These are phyloP conservation scores for Myriosclerotinia scirpicola DNA, from an alignment of 2,329 filamentous ascomycete species.

Conservation along the genomic window DNA sequence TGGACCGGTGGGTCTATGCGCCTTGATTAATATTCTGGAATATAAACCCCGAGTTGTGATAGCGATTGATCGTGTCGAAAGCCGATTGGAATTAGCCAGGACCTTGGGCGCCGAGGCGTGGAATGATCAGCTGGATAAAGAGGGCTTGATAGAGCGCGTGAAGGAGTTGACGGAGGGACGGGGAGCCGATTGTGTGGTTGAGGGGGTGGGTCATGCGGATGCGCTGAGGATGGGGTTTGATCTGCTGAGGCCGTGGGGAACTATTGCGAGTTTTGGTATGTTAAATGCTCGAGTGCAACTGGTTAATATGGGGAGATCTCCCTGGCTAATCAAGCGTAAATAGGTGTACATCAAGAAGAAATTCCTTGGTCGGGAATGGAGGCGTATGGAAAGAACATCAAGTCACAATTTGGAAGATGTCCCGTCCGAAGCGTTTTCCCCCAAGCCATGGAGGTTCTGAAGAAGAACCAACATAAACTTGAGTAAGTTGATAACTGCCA, in stretches of 20 bases:
- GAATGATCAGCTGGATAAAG: slow-evolving; percentile 69
- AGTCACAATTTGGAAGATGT: slow-evolving; percentile 71
- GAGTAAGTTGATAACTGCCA: slow-evolving; percentile 52
- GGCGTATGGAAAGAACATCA: slow-evolving; percentile 69
- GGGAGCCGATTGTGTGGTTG: slow-evolving; percentile 82
- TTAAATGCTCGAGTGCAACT: too few relatives aligned
- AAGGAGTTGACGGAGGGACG: slow-evolving; percentile 74
- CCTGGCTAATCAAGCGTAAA: neutral
- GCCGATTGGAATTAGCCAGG: slow-evolving; percentile 70
- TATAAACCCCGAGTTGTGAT: slow-evolving; percentile 74
- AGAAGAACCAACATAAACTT: slow-evolving; percentile 64
- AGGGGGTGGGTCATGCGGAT: slow-evolving; percentile 70
- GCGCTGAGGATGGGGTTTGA: slow-evolving; percentile 72
- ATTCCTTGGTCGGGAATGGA: slow-evolving; percentile 64
- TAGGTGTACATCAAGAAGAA: slow-evolving; percentile 50
- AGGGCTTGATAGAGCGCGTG: slow-evolving; percentile 65
- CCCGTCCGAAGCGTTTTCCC: slow-evolving; percentile 72
- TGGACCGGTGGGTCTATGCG: slow-evolving; percentile 82
- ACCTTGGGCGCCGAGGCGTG: slow-evolving; percentile 77
- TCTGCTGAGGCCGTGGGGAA: slow-evolving; percentile 68
- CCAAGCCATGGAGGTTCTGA: slow-evolving; percentile 63
- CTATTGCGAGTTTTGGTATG: slow-evolving; percentile 53
- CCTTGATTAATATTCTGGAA: slow-evolving; percentile 73
- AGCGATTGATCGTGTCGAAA: slow-evolving; percentile 75
- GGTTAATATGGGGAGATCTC: too few relatives aligned